Evolutionary conservation across 768 basidiomycete genomes (phyloP).

Genomic region (Mycena venus): DNA sequence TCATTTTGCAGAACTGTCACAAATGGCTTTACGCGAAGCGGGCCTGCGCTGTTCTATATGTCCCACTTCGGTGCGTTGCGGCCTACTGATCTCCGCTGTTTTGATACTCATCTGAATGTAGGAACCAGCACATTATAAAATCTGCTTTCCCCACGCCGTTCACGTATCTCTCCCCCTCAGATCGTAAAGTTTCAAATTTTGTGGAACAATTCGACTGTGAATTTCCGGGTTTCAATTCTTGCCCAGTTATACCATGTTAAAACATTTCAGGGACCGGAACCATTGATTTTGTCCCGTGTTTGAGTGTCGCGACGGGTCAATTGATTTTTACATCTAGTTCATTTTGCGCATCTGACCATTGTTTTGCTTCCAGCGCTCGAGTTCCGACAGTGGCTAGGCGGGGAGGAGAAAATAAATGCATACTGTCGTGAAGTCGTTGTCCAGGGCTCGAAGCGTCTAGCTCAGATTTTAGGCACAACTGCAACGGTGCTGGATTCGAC

Average conservation of each 20-base stretch:
- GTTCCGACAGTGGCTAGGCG: conserved; percentile 85
- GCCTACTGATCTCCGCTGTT: not conserved
- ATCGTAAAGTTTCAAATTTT: conserved; percentile 53
- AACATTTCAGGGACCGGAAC: conserved; percentile 66
- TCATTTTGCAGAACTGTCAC: conserved; percentile 78
- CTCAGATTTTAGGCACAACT: conserved; percentile 72
- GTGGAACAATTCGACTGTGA: conserved; percentile 58
- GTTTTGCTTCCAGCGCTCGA: conserved; percentile 67
- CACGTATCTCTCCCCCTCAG: conserved; percentile 60
- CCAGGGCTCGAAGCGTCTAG: conserved; percentile 73
- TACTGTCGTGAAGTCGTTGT: conserved; percentile 83
- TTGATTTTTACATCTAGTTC: not conserved
- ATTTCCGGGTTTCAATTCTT: not conserved
- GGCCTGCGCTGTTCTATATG: conserved; percentile 78
- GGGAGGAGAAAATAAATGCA: conserved; percentile 80
- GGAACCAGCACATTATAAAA: conserved; percentile 75
- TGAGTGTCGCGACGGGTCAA: conserved; percentile 67
- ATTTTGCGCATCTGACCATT: not conserved
- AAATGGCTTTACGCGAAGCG: conserved; percentile 88
- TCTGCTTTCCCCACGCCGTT: conserved; percentile 71
- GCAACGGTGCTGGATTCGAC: conserved; percentile 68
- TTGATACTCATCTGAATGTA: conserved; percentile 36
- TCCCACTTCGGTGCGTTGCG: conserved; percentile 63
- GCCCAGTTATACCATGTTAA: not conserved
- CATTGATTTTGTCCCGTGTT: conserved; percentile 61